A percentile compares a stretch with the other conserved stretches of the same genome.
Evolutionary conservation across 306 rosid genomes (phyloP).

Genomic region (Begonia loranthoides): DNA sequence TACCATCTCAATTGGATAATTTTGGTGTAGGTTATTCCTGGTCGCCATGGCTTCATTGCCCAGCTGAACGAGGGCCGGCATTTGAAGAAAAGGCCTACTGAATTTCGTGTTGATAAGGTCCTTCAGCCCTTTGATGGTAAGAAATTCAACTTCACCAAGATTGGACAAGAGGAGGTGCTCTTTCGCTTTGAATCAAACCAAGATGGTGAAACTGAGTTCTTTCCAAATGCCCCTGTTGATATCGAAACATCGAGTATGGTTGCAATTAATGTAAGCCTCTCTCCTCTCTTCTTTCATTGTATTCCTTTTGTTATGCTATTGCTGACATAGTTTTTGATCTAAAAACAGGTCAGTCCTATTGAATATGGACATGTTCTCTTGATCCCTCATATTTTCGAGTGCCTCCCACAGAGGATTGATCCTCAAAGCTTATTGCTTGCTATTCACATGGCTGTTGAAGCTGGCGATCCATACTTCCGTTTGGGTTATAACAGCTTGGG

Average conservation of each 20-base stretch:
- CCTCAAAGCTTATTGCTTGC: conserved; percentile 72
- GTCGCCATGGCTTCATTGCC: conserved; percentile 71
- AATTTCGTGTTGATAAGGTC: conserved; percentile 83
- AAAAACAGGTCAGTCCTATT: conserved; percentile 85
- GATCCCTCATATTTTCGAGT: conserved; percentile 65
- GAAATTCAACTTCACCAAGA: conserved; percentile 88
- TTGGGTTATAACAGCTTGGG: conserved; percentile 94
- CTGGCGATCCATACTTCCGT: conserved; percentile 59
- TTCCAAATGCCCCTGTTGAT: conserved; percentile 64
- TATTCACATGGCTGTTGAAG: conserved; percentile 75
- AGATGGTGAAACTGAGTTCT: conserved; percentile 56
- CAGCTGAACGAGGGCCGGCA: conserved; percentile 98
- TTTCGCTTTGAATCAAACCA: conserved; percentile 70
- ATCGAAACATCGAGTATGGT: conserved; percentile 57
- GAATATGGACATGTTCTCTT: conserved; percentile 88
- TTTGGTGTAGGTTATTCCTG: conserved; percentile 67
- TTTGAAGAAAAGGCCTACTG: conserved; percentile 92
- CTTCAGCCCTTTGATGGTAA: conserved; percentile 78
- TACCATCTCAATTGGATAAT: conserved; percentile 2
- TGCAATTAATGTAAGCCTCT: conserved; percentile 67
- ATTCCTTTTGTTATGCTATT: not conserved
- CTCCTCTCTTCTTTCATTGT: not conserved
- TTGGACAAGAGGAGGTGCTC: conserved; percentile 87
- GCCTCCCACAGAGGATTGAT: conserved; percentile 86
- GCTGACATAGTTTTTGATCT: not conserved